Percentiles rank a stretch among this genome's conserved stretches.
phyloP scores from a whole-genome alignment of 169 alveolate species.

The Pseudocohnilembus persalinus region DNA sequence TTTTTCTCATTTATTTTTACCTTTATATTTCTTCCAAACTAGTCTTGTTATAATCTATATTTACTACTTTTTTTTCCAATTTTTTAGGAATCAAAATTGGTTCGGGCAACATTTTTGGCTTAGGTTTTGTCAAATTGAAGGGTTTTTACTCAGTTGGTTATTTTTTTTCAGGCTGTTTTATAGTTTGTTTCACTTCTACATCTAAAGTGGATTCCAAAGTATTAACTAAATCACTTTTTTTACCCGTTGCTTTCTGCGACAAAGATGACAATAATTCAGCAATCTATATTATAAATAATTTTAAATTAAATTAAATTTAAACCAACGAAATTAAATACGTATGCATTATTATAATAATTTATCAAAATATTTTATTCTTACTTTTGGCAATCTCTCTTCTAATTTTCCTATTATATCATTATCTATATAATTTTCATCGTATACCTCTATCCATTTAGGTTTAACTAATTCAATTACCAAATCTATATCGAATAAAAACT shows the following conservation, averaged over 20 bases:
- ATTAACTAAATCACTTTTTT: conserved; percentile 42
- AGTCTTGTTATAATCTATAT: conserved; percentile 57
- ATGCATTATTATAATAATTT: too few species aligned
- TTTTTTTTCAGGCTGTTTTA: conserved; percentile 46
- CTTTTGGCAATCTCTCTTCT: conserved; percentile 68
- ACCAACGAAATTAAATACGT: too few species aligned
- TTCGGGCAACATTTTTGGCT: conserved; percentile 72
- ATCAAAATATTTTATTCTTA: conserved; percentile 6
- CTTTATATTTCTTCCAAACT: conserved; percentile 67
- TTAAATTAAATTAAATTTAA: too few species aligned
- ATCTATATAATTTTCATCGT: conserved; percentile 74
- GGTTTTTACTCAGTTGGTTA: conserved; percentile 65
- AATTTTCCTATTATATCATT: conserved; percentile 75
- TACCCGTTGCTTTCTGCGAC: conserved; percentile 73
- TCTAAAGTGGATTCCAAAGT: conserved; percentile 39
- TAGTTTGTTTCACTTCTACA: conserved; percentile 40
- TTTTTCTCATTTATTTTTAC: conserved; percentile 65
- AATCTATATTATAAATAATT: neutral
- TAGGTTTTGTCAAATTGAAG: conserved; percentile 75
- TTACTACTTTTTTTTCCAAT: conserved; percentile 63
- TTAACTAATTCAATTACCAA: conserved; percentile 57
- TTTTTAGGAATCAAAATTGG: conserved; percentile 64
- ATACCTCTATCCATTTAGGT: conserved; percentile 77
- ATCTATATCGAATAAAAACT: conserved; percentile 73
- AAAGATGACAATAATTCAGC: conserved; percentile 63